These are phyloP conservation scores for Taiozyma sp. DNA, from an alignment of 1,139 yeast species.

Conservation along the genomic window DNA sequence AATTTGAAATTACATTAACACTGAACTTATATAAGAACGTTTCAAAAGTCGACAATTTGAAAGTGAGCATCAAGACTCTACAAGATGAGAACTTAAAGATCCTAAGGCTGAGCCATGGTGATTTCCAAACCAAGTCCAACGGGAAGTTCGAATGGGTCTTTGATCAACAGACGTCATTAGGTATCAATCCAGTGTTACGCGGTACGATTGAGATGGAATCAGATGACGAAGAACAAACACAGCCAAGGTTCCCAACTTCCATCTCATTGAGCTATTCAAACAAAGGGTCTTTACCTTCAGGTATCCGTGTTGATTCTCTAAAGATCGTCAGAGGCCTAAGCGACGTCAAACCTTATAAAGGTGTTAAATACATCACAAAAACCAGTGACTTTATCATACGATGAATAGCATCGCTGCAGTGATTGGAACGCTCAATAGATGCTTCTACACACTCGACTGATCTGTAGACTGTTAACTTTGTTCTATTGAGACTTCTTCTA, in stretches of 20 bases:
- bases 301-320: constrained; percentile 62
- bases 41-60: constrained; percentile 50
- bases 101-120: constrained; percentile 66
- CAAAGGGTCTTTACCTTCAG: constrained; percentile 74
- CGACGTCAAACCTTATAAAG: constrained; percentile 79
- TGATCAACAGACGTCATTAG: constrained; percentile 52
- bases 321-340: constrained; percentile 57
- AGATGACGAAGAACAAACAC: background rate
- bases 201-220: constrained; percentile 38
- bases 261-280: constrained; percentile 50
- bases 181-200: constrained; percentile 63
- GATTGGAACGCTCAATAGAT: background rate
- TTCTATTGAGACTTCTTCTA: no score
- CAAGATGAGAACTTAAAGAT: constrained; percentile 37
- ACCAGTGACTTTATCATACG: constrained; percentile 47
- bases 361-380: constrained; percentile 75
- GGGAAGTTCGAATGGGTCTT: constrained; percentile 72
- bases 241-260: constrained; percentile 39
- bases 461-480: no score
- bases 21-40: constrained; percentile 47
- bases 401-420: constrained; percentile 2
- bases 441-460: no score
- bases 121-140: constrained; percentile 47
- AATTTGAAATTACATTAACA: constrained; percentile 67
- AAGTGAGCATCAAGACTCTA: constrained; percentile 43